Base-by-base conservation (phyloP, 192 early-diverging fungal species). In the Rhizoclosmatium globosum region DNA sequence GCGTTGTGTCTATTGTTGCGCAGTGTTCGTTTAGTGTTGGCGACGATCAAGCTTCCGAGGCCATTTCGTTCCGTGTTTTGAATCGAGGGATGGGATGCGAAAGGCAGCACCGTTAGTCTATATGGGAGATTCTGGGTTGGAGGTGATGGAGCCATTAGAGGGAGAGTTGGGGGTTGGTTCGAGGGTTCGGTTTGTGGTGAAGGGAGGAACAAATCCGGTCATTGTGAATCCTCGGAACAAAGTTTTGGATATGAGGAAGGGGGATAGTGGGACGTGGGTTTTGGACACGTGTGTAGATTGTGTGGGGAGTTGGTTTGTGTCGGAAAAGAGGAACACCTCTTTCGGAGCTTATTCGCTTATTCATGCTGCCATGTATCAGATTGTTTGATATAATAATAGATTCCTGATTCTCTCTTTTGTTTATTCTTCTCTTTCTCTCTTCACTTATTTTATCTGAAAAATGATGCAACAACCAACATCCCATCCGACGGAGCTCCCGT, bases 401-500 rank as follows among this genome's bases (percentile, higher is more conserved):
- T n/a, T n/a, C n/a, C n/a, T n/a, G n/a, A n/a, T n/a, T n/a, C n/a
- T n/a, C n/a, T n/a, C n/a, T n/a, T n/a, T n/a, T n/a, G n/a, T n/a
- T n/a, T n/a, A n/a, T n/a, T n/a, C n/a, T n/a, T n/a, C n/a, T n/a
- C n/a, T n/a, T n/a, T n/a, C n/a, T n/a, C n/a, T n/a, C n/a, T n/a
- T n/a, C n/a, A n/a, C n/a, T n/a, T n/a, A n/a, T n/a, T n/a, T n/a
- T n/a, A n/a, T n/a, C n/a, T n/a, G n/a, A 31, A 31, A 31, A 31
- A 31, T 31, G 31, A 31, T 31, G 31, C 31, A 31, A 31, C 31
- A 31, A 31, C 31, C 31, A 58, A 58, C 21, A 58, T n/a, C 21
- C 19, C 57, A 64, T 64, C 68, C 68, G 19, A 46, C 70, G 0
- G 38, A 39, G 38, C 50, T 72, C 7, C 70, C 70, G 21, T 72